phyloP scores from a whole-genome alignment of 2,329 filamentous ascomycete species.

The Parascedosporium putredinis region DNA sequence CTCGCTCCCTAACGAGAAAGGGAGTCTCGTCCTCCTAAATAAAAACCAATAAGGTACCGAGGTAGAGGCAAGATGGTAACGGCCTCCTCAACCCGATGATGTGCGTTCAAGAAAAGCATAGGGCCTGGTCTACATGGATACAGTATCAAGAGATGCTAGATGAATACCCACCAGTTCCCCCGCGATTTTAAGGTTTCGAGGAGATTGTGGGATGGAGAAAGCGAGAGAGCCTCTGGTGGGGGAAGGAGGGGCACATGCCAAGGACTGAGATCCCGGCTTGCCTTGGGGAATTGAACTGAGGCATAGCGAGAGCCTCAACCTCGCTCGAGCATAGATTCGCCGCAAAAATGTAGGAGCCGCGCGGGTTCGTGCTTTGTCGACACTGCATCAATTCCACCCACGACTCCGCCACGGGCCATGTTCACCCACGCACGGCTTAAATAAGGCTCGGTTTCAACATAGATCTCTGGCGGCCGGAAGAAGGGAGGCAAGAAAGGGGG shows the following conservation, averaged over 20 bases:
- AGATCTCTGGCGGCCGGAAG: neutral
- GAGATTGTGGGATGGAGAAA: too few relatives aligned
- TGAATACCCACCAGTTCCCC: too few relatives aligned
- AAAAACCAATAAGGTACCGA: neutral
- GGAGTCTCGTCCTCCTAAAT: too few relatives aligned
- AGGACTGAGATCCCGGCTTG: neutral
- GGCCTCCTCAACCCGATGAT: too few relatives aligned
- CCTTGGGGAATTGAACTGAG: constrained; percentile 2
- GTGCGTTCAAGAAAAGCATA: too few relatives aligned
- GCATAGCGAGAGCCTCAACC: constrained; percentile 2
- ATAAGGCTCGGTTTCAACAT: neutral
- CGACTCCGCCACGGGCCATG: neutral
- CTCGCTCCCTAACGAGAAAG: too few relatives aligned
- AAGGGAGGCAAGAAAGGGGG: neutral
- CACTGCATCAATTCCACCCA: too few relatives aligned
- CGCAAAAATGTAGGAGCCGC: constrained; percentile 4
- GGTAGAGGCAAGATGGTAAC: neutral
- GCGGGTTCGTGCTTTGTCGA: neutral
- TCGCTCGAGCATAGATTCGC: neutral
- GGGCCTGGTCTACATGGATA: too few relatives aligned
- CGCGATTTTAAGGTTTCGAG: too few relatives aligned
- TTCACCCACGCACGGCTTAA: neutral
- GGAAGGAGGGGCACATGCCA: constrained; percentile 1
- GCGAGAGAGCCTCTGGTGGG: neutral
- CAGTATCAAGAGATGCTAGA: too few relatives aligned